These are phyloP conservation scores for Medicago ruthenica DNA, from an alignment of 306 rosid species.

Conservation along the genomic window DNA sequence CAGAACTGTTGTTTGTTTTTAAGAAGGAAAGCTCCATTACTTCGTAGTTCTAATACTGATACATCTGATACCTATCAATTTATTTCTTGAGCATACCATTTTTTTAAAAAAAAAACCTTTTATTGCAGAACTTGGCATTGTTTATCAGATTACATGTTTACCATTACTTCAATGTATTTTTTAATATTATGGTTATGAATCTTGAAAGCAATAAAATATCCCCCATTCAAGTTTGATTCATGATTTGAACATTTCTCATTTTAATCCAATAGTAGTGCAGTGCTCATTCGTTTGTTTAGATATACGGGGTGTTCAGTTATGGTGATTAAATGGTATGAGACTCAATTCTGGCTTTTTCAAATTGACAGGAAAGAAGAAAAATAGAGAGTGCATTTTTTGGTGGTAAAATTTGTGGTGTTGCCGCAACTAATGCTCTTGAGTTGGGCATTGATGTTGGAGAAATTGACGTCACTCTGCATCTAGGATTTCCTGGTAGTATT, in stretches of 20 bases:
- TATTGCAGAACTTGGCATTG: neutral
- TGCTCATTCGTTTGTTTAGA: constrained; percentile 23
- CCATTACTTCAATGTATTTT: constrained; percentile 1
- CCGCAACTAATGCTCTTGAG: constrained; percentile 99
- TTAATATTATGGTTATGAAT: neutral
- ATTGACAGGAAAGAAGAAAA: constrained; percentile 81
- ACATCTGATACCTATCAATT: neutral
- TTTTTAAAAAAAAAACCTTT: neutral
- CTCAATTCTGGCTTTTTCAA: constrained; percentile 38
- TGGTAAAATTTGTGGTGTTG: constrained; percentile 88
- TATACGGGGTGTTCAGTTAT: constrained; percentile 14
- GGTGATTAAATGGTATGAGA: constrained; percentile 37
- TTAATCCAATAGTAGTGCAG: neutral
- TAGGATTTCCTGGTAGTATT: constrained; percentile 97
- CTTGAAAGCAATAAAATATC: constrained; percentile 17
- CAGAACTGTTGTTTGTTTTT: neutral
- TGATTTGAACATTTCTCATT: constrained; percentile 28
- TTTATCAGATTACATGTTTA: neutral
- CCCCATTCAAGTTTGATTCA: constrained; percentile 10
- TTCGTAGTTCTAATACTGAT: neutral
- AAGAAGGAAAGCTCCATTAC: neutral
- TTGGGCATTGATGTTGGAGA: constrained; percentile 98
- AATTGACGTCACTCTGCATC: constrained; percentile 91
- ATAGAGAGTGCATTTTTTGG: constrained; percentile 86
- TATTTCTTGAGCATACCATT: too few relatives aligned